Conservation (phyloP, 768 basidiomycete species). For the Xanthoconium purpureum region DNA sequence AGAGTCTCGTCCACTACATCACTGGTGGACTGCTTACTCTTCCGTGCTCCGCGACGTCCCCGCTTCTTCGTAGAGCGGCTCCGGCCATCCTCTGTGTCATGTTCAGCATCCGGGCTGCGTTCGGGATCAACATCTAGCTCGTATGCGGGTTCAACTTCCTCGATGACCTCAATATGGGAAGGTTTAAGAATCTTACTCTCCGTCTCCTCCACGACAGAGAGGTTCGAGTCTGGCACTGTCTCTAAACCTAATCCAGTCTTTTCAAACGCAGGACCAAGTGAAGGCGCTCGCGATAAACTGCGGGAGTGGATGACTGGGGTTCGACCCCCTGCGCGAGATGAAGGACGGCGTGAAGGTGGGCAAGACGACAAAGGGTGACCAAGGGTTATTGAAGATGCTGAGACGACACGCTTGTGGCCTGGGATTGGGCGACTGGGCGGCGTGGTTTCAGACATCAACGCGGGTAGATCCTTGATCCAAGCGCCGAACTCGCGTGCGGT, state of each 20-base stretch:
- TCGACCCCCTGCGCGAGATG: constrained; percentile 58
- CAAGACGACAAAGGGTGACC: constrained; percentile 64
- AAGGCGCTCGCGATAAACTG: constrained; percentile 61
- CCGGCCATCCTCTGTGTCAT: constrained; percentile 34
- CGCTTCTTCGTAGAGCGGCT: constrained; percentile 71
- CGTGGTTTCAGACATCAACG: constrained; percentile 51
- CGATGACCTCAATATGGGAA: constrained; percentile 31
- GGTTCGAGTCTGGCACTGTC: constrained; percentile 52
- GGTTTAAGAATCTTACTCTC: constrained; percentile 33
- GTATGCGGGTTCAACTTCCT: constrained; percentile 38
- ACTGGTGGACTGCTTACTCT: constrained; percentile 49
- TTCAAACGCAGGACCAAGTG: constrained; percentile 48
- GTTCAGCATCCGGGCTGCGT: constrained; percentile 19
- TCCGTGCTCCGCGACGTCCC: constrained; percentile 81
- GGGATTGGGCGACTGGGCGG: constrained; percentile 28
- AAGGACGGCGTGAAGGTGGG: constrained; percentile 69
- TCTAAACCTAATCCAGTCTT: constrained; percentile 42
- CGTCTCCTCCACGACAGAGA: constrained; percentile 38
- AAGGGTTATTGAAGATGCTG: constrained; percentile 53
- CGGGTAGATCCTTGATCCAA: constrained; percentile 84
- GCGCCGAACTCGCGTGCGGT: constrained; percentile 79
- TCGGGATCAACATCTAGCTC: constrained; percentile 28
- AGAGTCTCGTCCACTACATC: constrained; percentile 52
- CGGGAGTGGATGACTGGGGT: constrained; percentile 54
- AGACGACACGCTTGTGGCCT: constrained; percentile 55